These are phyloP conservation scores for Geosmithia putterillii DNA, from an alignment of 2,329 filamentous ascomycete genomes.

Conservation along the genomic window DNA sequence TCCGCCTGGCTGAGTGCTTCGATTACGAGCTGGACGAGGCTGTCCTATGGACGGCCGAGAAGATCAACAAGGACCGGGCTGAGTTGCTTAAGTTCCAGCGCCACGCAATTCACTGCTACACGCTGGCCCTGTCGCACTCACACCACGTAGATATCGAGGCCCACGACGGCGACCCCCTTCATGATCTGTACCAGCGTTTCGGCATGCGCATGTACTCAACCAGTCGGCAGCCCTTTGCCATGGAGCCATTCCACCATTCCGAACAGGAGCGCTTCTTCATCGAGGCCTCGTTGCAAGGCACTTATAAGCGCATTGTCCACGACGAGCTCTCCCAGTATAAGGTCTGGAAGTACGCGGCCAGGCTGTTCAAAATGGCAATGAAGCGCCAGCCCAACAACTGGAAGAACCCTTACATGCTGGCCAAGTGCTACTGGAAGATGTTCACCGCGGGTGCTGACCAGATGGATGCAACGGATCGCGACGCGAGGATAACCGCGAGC, in stretches of 20 bases:
- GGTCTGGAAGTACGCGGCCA: constrained; percentile 48
- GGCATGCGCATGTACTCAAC: constrained; percentile 50
- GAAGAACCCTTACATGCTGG: constrained; percentile 49
- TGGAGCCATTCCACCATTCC: constrained; percentile 46
- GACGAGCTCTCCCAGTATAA: constrained; percentile 46
- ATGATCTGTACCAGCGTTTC: constrained; percentile 48
- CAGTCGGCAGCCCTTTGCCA: constrained; percentile 48
- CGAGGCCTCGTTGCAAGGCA: constrained; percentile 32
- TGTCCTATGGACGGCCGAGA: constrained; percentile 80
- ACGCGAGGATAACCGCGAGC: constrained; percentile 16
- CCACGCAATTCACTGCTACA: constrained; percentile 71
- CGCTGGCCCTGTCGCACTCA: constrained; percentile 44
- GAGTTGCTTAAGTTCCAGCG: constrained; percentile 69
- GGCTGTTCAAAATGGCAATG: constrained; percentile 44
- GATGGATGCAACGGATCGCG: constrained; percentile 29
- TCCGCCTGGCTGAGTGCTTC: constrained; percentile 73
- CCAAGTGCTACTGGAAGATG: constrained; percentile 54
- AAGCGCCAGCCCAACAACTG: constrained; percentile 40
- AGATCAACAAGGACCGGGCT: constrained; percentile 70
- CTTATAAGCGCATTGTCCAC: constrained; percentile 39
- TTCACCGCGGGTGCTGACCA: constrained; percentile 34
- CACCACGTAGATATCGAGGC: constrained; percentile 27
- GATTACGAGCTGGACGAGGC: constrained; percentile 81
- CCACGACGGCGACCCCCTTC: constrained; percentile 38
- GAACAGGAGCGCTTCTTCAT: constrained; percentile 48